phyloP scores from a whole-genome alignment of 73 alveolate species.

The Blepharisma stoltei region DNA sequence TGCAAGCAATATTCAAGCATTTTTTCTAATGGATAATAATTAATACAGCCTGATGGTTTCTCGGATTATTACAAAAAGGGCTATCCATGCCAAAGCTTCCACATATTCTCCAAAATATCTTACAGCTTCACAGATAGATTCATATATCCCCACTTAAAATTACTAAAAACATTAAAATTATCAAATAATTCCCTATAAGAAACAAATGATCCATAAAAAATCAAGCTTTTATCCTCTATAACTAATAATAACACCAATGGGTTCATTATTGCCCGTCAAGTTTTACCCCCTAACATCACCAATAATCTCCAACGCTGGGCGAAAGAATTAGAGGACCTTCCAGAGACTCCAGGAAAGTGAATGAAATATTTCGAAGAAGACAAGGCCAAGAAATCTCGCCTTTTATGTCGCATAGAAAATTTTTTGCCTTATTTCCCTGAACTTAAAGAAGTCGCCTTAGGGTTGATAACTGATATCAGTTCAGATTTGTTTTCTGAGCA shows the following conservation, averaged over 20 bases:
- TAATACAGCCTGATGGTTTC: no score
- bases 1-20: no score
- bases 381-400: not conserved
- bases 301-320: conserved; percentile 15
- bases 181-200: no score
- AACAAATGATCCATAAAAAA: no score
- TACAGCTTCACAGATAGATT: no score
- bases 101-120: no score
- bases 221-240: no score
- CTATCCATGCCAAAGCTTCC: no score
- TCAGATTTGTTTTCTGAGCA: conserved; percentile 8
- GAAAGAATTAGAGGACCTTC: conserved; percentile 16
- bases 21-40: no score
- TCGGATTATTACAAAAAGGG: no score
- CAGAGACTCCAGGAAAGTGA: conserved; percentile 37
- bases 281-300: conserved; percentile 5
- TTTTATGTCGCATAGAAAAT: conserved; percentile 4
- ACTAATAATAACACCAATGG: conserved; percentile 13
- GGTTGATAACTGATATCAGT: not conserved
- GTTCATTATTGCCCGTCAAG: not conserved
- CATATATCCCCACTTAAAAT: no score
- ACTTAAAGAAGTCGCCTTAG: not conserved
- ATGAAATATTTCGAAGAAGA: conserved; percentile 24
- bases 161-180: no score
- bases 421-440: conserved; percentile 13